Evolutionary conservation across 2,329 filamentous ascomycete genomes (phyloP), one percentile per base, ranked within the genome.

Genomic region (Trichoderma breve): DNA sequence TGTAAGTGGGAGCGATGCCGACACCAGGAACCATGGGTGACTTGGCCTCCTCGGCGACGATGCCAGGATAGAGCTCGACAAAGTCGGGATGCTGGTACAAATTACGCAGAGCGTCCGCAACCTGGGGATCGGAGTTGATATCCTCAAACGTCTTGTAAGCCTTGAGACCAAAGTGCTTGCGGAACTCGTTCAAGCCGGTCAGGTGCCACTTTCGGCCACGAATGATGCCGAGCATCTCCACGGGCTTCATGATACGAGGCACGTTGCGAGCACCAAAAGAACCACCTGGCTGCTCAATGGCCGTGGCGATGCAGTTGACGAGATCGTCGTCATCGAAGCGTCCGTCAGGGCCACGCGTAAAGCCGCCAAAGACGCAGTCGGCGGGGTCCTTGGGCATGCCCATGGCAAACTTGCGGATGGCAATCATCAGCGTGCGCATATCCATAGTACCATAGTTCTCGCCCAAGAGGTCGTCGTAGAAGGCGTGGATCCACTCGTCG

Each of bases 181-280:
- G 88, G 84, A 96, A 97, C 83, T 96, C 93, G 78, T 97, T 97
- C 73, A 97, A 84, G 0, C 91, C 91, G 0, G 91, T 91, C 9
- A 94, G 82, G 73, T 94, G 91, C 93, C 93, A 97, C 70, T 87
- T 86, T 60, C 93, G 87, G 4, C 91, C 89, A 73, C 94, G 92
- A 62, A 93, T 85, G 71, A 97, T 96, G 57, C 93, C 93, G 7
- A 96, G 84, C 43, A 96, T 92, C 80, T 96, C 93, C 18, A 96
- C 88, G 1, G 91, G 89, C 74, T 90, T 89, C 85, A 97, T 88
- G 34, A 91, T 87, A 26, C 88, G 86, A 0, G 94, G 93, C 0
- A 95, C 91, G 73, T 93, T 92, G 15, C 90, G 89, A 0, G 89
- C 90, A 1, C 92, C 92, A 75, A 93, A 94, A 0, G 89, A 87